Conservation (phyloP, 2,329 filamentous ascomycete genomes). For the Epichloe elymi region DNA sequence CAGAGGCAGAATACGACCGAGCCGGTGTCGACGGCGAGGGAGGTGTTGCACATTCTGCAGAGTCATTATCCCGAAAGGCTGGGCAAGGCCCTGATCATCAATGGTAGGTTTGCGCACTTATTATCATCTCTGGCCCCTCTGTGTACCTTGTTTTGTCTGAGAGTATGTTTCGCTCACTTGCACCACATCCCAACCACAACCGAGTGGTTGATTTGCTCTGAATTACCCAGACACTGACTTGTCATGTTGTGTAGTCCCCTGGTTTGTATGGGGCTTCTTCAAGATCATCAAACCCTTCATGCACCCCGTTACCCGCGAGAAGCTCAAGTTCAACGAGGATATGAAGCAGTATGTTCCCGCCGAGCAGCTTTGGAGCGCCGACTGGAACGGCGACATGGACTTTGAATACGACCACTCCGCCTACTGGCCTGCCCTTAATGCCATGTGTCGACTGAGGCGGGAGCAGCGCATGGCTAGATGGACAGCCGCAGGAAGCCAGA, state of each 20-base stretch:
- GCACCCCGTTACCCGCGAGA: conserved; percentile 82
- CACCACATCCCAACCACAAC: background rate
- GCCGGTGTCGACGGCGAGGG: conserved; percentile 62
- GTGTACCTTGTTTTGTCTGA: background rate
- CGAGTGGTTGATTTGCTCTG: background rate
- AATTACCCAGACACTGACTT: background rate
- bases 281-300: conserved; percentile 94
- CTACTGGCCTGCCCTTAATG: conserved; percentile 81
- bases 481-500: conserved; percentile 62
- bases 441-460: conserved; percentile 53
- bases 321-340: conserved; percentile 96
- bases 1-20: conserved; percentile 61
- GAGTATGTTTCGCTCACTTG: background rate
- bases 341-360: conserved; percentile 69
- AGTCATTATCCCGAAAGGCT: conserved; percentile 91
- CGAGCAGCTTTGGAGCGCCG: conserved; percentile 68
- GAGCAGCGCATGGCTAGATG: conserved; percentile 55
- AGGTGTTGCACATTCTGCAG: conserved; percentile 84
- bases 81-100: conserved; percentile 78
- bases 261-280: conserved; percentile 87
- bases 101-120: conserved; percentile 41
- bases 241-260: conserved; percentile 50
- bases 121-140: background rate
- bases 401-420: conserved; percentile 81
- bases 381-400: conserved; percentile 62